A percentile compares a stretch with the other conserved stretches of the same genome.
Evolutionary conservation across 1,284 basidiomycete species (phyloP).

Genomic region (Marasmius tenuissimus): DNA sequence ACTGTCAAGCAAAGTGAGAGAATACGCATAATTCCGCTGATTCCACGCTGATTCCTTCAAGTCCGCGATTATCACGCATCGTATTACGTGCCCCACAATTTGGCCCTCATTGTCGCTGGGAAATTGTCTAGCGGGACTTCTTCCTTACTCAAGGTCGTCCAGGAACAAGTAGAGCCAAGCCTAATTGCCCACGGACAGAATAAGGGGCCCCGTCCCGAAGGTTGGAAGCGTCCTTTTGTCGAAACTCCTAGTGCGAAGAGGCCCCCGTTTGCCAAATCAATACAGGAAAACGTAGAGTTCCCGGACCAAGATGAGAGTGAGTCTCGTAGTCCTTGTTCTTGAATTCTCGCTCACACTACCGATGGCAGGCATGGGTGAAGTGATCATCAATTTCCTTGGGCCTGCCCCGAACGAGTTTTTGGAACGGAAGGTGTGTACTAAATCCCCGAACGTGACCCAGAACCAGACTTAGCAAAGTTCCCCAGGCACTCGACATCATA

Average conservation of each 20-base stretch:
- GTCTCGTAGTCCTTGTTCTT: conserved; percentile 13
- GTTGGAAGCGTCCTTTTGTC: conserved; percentile 94
- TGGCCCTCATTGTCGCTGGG: conserved; percentile 82
- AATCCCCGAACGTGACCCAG: background rate
- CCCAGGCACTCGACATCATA: conserved; percentile 81
- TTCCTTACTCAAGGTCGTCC: conserved; percentile 75
- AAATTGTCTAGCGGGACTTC: conserved; percentile 72
- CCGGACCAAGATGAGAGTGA: conserved; percentile 96
- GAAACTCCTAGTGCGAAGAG: conserved; percentile 80
- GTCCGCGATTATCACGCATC: conserved; percentile 89
- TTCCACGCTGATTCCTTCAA: conserved; percentile 27
- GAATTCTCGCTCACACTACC: conserved; percentile 3
- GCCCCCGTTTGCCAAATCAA: conserved; percentile 52
- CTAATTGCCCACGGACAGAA: conserved; percentile 77
- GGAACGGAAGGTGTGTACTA: conserved; percentile 61
- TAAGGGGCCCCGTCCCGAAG: conserved; percentile 63
- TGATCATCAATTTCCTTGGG: conserved; percentile 81
- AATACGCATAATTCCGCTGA: background rate
- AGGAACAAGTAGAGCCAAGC: conserved; percentile 80
- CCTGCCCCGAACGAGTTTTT: conserved; percentile 75
- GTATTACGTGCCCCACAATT: conserved; percentile 95
- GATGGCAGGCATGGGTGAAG: conserved; percentile 69
- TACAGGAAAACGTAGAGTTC: conserved; percentile 80
- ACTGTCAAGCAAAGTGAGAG: conserved; percentile 86
- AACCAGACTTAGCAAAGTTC: conserved; percentile 1